Base-by-base conservation (phyloP, 2,329 filamentous ascomycete species). In the Phyllosticta paracitricarpa region DNA sequence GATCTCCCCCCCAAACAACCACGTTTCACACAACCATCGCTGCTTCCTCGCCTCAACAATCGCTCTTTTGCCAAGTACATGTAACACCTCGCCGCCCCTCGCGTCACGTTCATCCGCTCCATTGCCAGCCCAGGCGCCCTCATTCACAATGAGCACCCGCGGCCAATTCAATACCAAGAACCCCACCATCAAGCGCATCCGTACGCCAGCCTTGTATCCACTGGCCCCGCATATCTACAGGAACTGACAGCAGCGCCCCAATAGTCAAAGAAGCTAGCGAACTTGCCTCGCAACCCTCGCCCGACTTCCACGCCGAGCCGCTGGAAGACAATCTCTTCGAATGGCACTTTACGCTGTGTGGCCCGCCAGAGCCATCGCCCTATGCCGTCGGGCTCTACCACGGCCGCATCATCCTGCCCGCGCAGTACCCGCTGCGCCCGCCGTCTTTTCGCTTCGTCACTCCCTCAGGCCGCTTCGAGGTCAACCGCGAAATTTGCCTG, bases 261-360 rank as follows among this genome's bases (percentile, higher is more conserved):
- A 53, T 66, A 90, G 87, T 97, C 71, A 91, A 90, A 76, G 94
- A 97, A 84, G 92, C 93, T 62, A 82, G 88, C 63, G 94, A 97
- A 73, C 84, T 99, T 61, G 86, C 89, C 63, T 81, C 80, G 62
- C 83, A 88, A 48, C 91, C 93, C 4, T 94, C 90, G 2, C 80
- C 89, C 59, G 91, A 96, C 77, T 95, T 93, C 76, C 84, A 88
- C 67, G 94, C 93, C 51, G 81, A 86, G 3, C 94, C 94, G 0
- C 84, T 93, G 64, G 93, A 97, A 71, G 81, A 84, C 33, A 91
- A 97, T 75, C 86, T 99, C 59, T 96, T 96, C 77, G 92, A 97
- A 76, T 99, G 94, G 94, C 94, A 99, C 79, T 99, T 97, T 77
- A 99, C 94, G 0, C 81, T 99, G n/a, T 85, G 88, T 58, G 94